phyloP scores from a whole-genome alignment of 768 basidiomycete species.

The Peribolospora kevripleyi region DNA sequence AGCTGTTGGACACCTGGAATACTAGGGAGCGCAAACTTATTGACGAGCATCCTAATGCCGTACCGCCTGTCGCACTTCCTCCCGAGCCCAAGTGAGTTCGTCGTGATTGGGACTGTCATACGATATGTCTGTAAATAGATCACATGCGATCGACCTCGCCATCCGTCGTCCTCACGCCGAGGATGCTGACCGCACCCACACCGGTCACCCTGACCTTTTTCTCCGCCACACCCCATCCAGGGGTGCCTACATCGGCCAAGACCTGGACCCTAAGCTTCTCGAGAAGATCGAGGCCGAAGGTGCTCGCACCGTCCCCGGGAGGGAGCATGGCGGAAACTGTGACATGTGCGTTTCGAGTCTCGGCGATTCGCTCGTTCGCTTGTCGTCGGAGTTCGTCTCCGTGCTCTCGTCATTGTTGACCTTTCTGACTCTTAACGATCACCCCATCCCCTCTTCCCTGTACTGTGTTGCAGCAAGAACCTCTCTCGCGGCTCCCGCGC shows the following conservation, averaged over 20 bases:
- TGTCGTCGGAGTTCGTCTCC: too few relatives aligned
- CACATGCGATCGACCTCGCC: too few relatives aligned
- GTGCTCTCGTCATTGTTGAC: neutral
- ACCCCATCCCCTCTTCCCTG: neutral
- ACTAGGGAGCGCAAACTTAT: slow-evolving; percentile 42
- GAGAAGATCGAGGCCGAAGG: slow-evolving; percentile 40
- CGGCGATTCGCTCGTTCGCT: too few relatives aligned
- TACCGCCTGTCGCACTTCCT: slow-evolving; percentile 42
- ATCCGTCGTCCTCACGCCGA: too few relatives aligned
- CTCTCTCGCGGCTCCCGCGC: slow-evolving; percentile 25
- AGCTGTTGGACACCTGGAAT: slow-evolving; percentile 51
- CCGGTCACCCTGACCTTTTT: too few relatives aligned
- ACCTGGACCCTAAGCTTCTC: slow-evolving; percentile 26
- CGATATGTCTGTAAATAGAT: too few relatives aligned
- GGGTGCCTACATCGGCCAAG: slow-evolving; percentile 47
- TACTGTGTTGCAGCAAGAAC: slow-evolving; percentile 25
- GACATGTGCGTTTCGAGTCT: neutral
- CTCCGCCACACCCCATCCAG: too few relatives aligned
- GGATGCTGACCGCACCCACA: too few relatives aligned
- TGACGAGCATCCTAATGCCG: slow-evolving; percentile 27
- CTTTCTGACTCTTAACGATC: neutral
- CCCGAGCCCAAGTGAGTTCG: slow-evolving; percentile 24
- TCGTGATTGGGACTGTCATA: too few relatives aligned
- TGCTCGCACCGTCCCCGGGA: slow-evolving; percentile 45
- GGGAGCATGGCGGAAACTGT: slow-evolving; percentile 49